Base-by-base conservation (phyloP, 495 filamentous ascomycete species). In the Aeminium ludgeri region DNA sequence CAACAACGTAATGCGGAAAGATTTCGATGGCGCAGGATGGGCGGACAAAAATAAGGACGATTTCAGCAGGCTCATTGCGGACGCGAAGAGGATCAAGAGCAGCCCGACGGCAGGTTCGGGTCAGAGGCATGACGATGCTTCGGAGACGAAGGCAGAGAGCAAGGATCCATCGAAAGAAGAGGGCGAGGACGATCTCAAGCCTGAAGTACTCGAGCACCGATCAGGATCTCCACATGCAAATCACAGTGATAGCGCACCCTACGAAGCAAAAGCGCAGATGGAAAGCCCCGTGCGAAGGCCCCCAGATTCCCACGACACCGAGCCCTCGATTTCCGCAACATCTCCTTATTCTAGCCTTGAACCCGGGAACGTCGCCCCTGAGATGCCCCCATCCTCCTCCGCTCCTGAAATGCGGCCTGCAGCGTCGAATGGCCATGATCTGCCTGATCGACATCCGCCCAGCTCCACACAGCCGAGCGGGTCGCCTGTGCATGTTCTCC, bases 21-120 rank as follows among this genome's bases (percentile, higher is more conserved):
- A 86, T 35, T 95, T 92, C 49, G 78, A 95, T 60, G 74, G 73
- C 3, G 65, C 65, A 0, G 76, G 69, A 1, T 95, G 86, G 83
- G 77, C 76, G 20, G 59, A 59, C 12, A 77, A 61, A 38, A 77
- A 97, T 62, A 72, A 72, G 16, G 57, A 55, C 25, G 76, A 85
- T 10, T 97, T 92, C 55, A 71, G 73, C 34, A 64, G 72, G 23
- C 54, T 94, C 36, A 83, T 93, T 38, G 76, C 74, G 2, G 73
- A 73, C 48, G 86, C 86, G 16, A 64, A 67, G 35, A 46, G 51
- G 42, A 63, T 57, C 15, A 57, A 55, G 40, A 63, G 35, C 18
- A 44, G 29, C 23, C 37, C 52, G 12, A 36, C 36, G 10, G 18
- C 29, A 8, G 31, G 2, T 10, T 19, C 20, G n/a, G 20, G 16